Evolutionary conservation across 805 yeast species (phyloP).

Genomic region (Candida endomychidarum): DNA sequence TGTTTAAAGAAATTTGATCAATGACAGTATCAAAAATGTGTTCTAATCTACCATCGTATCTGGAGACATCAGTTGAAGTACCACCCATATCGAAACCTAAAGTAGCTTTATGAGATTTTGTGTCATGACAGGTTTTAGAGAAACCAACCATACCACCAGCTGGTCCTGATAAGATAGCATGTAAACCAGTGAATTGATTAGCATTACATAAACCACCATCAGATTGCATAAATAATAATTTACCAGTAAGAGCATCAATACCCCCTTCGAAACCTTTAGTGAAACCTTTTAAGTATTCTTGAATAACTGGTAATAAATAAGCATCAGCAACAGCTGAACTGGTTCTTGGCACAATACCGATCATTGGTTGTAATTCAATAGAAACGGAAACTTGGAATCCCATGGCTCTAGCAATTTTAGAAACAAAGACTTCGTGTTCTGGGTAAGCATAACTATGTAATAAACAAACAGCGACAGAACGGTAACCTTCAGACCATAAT

Average conservation of each 20-base stretch:
- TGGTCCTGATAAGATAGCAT: conserved; percentile 89
- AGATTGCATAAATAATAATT: conserved; percentile 86
- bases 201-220: conserved; percentile 92
- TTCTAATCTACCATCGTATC: conserved; percentile 66
- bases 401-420: conserved; percentile 26
- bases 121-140: conserved; percentile 71
- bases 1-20: conserved; percentile 74
- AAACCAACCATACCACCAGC: conserved; percentile 97
- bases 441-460: conserved; percentile 35
- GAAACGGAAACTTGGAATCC: conserved; percentile 36
- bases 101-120: conserved; percentile 20
- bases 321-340: conserved; percentile 39
- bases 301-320: conserved; percentile 32
- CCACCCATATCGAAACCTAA: conserved; percentile 45
- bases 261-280: conserved; percentile 54
- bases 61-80: conserved; percentile 68
- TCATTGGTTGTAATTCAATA: conserved; percentile 34
- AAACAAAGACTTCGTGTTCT: conserved; percentile 28
- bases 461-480: conserved; percentile 29
- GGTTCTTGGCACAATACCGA: conserved; percentile 32
- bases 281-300: conserved; percentile 59
- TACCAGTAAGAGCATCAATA: conserved; percentile 40
- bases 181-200: conserved; percentile 74
- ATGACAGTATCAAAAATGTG: conserved; percentile 84
- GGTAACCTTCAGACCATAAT: conserved; percentile 19